These are phyloP conservation scores for Amanita inopinata DNA, from an alignment of 768 basidiomycete genomes.

Conservation along the genomic window DNA sequence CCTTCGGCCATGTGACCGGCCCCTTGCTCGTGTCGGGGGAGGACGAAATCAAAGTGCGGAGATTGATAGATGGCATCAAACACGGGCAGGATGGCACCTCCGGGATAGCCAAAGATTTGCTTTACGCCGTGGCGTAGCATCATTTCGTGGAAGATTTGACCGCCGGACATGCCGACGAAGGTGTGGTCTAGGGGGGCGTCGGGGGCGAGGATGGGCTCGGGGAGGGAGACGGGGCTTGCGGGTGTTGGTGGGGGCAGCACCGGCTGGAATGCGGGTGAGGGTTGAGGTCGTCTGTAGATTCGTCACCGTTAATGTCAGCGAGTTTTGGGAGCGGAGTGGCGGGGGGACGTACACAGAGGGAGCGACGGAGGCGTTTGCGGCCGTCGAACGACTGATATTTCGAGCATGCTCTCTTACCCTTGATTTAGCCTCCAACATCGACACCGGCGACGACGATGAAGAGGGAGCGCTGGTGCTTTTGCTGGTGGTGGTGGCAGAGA, in stretches of 20 bases:
- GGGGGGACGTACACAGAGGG: constrained; percentile 48
- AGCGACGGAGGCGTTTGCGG: constrained; percentile 50
- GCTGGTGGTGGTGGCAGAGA: too few species aligned
- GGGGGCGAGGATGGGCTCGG: constrained; percentile 24
- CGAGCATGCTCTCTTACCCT: constrained; percentile 73
- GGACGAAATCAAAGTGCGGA: constrained; percentile 87
- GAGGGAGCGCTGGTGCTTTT: constrained; percentile 3
- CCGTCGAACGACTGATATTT: constrained; percentile 60
- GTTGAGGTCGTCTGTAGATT: constrained; percentile 47
- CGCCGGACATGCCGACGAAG: constrained; percentile 91
- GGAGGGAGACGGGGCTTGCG: constrained; percentile 21
- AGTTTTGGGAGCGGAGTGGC: too few species aligned
- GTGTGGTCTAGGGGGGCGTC: constrained; percentile 58
- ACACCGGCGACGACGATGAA: constrained; percentile 16
- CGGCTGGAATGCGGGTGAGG: constrained; percentile 45
- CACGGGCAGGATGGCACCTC: constrained; percentile 97
- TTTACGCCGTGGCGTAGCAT: constrained; percentile 96
- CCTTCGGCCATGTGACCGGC: constrained; percentile 99
- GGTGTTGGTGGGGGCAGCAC: constrained; percentile 26
- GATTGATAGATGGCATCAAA: constrained; percentile 99
- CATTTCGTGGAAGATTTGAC: constrained; percentile 99
- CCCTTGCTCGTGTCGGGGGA: constrained; percentile 96
- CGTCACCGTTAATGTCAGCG: too few species aligned
- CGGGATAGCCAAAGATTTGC: constrained; percentile 96
- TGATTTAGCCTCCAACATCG: constrained; percentile 72